Evolutionary conservation across 495 filamentous ascomycete species (phyloP).

Genomic region (Hapsidospora chrysogenum): DNA sequence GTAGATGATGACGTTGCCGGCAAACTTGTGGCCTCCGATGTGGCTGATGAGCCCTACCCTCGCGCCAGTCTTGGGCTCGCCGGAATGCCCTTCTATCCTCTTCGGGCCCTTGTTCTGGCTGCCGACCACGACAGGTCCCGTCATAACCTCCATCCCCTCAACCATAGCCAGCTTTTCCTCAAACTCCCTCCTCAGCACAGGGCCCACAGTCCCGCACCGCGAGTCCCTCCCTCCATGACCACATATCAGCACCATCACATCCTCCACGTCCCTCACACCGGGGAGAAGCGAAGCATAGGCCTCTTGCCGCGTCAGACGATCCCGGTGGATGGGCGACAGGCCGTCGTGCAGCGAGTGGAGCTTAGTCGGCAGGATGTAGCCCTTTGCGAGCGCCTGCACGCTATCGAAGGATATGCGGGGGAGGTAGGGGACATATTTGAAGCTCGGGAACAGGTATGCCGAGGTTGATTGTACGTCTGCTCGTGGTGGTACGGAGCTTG

Average conservation of each 20-base stretch:
- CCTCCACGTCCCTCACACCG: constrained; percentile 40
- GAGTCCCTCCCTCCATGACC: constrained; percentile 64
- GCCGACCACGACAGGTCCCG: too few relatives aligned
- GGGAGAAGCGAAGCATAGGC: constrained; percentile 22
- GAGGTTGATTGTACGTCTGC: constrained; percentile 35
- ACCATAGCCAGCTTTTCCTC: constrained; percentile 19
- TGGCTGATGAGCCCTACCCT: constrained; percentile 69
- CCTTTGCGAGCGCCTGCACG: constrained; percentile 38
- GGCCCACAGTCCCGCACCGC: constrained; percentile 69
- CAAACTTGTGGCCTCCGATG: constrained; percentile 84
- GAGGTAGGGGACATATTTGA: constrained; percentile 63
- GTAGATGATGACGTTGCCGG: constrained; percentile 87
- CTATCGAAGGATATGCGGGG: constrained; percentile 31
- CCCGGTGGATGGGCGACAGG: constrained; percentile 32
- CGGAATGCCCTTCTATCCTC: constrained; percentile 1
- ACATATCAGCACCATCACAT: constrained; percentile 66
- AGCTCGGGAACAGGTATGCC: constrained; percentile 57
- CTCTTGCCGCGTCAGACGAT: constrained; percentile 22
- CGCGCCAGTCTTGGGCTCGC: constrained; percentile 19
- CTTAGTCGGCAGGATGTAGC: constrained; percentile 37
- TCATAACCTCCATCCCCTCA: too few relatives aligned
- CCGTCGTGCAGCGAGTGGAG: constrained; percentile 40
- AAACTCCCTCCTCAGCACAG: constrained; percentile 54
- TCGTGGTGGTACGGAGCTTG: constrained; percentile 21
- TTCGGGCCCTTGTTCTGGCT: constrained; percentile 5